Conservation (phyloP, 2,329 filamentous ascomycete genomes). For the Ophiobolus disseminans region DNA sequence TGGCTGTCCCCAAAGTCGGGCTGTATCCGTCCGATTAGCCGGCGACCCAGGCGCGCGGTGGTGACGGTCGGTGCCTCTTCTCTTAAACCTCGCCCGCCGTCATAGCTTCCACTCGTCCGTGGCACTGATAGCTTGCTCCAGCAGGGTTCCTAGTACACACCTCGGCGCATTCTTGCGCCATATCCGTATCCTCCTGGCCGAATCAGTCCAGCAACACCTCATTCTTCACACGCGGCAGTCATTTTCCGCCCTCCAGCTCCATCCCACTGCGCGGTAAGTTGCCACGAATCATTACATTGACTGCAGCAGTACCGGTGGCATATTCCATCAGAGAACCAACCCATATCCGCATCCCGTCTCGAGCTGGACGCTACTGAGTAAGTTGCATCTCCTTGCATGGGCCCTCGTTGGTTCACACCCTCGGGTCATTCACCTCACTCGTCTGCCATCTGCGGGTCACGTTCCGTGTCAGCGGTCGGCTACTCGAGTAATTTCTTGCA, state of each 20-base stretch:
- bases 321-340: slow-evolving; percentile 7
- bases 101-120: slow-evolving; percentile 49
- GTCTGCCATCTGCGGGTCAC: slow-evolving; percentile 37
- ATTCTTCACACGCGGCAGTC: slow-evolving; percentile 27
- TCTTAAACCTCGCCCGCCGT: slow-evolving; percentile 35
- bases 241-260: slow-evolving; percentile 33
- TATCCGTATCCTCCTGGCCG: slow-evolving; percentile 46
- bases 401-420: slow-evolving; percentile 20
- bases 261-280: slow-evolving; percentile 35
- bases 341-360: slow-evolving; percentile 22
- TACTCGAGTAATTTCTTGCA: slow-evolving; percentile 30
- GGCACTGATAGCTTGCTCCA: slow-evolving; percentile 36
- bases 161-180: slow-evolving; percentile 37
- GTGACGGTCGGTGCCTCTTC: slow-evolving; percentile 27
- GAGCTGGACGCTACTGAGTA: slow-evolving; percentile 36
- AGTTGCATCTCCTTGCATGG: slow-evolving; percentile 35
- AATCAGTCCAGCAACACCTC: slow-evolving; percentile 31
- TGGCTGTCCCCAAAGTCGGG: slow-evolving; percentile 11
- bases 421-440: slow-evolving; percentile 37
- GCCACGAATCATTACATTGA: slow-evolving; percentile 30
- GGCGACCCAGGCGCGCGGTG: slow-evolving; percentile 24
- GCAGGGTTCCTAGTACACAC: slow-evolving; percentile 37
- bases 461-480: slow-evolving; percentile 43
- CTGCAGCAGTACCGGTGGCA: slow-evolving; percentile 25
- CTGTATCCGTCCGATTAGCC: slow-evolving; percentile 38